phyloP scores from a whole-genome alignment of 148 eudicot species.

The Cornus florida region DNA sequence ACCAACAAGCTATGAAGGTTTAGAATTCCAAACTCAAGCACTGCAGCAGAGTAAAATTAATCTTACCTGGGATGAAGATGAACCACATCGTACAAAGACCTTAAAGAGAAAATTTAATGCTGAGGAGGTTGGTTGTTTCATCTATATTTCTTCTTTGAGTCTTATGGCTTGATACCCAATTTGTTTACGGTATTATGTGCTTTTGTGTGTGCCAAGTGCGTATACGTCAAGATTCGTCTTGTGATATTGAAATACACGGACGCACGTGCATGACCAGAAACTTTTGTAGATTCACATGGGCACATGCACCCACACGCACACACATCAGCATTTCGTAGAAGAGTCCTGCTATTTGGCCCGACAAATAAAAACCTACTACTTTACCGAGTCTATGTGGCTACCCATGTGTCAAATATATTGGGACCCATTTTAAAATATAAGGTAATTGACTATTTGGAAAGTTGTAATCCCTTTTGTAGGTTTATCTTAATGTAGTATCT shows the following conservation, averaged over 20 bases:
- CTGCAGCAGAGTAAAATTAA: conserved; percentile 74
- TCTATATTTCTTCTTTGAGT: background rate
- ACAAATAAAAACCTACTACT: too few relatives aligned
- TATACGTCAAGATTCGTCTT: background rate
- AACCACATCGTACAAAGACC: conserved; percentile 73
- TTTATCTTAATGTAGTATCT: too few relatives aligned
- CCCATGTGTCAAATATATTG: too few relatives aligned
- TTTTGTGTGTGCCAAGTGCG: background rate
- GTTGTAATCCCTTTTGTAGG: too few relatives aligned
- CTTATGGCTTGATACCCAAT: background rate
- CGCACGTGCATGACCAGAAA: background rate
- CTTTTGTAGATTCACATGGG: too few relatives aligned
- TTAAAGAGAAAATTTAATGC: conserved; percentile 67
- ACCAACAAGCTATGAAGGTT: conserved; percentile 71
- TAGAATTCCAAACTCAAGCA: conserved; percentile 80
- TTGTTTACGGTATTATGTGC: background rate
- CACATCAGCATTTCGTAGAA: background rate
- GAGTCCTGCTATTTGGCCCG: too few relatives aligned
- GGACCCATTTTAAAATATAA: too few relatives aligned
- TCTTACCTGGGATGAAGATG: conserved; percentile 96
- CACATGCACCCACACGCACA: background rate
- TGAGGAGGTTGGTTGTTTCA: conserved; percentile 50
- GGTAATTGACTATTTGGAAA: too few relatives aligned
- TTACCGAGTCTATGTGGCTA: too few relatives aligned
- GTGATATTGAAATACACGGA: background rate